Base-by-base conservation (phyloP, 345 rosid species). In the Anastatica hierochuntica region DNA sequence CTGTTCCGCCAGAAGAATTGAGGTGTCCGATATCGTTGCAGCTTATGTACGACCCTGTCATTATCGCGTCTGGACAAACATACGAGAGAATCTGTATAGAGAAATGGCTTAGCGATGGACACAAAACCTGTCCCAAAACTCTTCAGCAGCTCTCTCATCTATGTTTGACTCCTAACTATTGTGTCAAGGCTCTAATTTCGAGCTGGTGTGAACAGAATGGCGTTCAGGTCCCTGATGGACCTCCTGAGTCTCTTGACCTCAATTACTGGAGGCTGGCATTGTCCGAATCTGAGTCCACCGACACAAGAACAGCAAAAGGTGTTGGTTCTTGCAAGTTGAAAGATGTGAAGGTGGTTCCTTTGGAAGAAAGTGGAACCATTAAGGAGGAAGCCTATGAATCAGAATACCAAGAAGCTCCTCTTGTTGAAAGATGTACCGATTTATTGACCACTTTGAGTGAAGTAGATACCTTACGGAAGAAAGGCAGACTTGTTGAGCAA, bases 201-300 rank as follows among this genome's bases (percentile, higher is more conserved):
- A 85, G 94, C 69, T 92, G 97, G 98, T 88, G 98, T 26, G 98
- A 88, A 72, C 95, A 85, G 61, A 77, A 81, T 43, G 94, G 90
- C 19, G 75, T 83, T 74, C 76, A 83, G 4, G 56, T 77, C 23
- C 98, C 98, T 10, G 71, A 74, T 62, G 78, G 70, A 7, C 97
- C 98, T 8, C 97, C 95, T 0, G 97, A 85, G 39, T 81, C 95
- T 68, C 90, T 83, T 30, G 88, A 88, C 63, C 83, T 92, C 20
- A 88, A 92, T 59, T 84, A 92, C 56, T 92, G 92, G 89, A 81
- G 95, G 67, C 69, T 92, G 48, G 92, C 95, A 2, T 65, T 85
- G 47, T 83, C 86, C 19, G 85, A 77, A 43, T 73, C 77, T 0
- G 95, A 85, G 62, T 71, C 86, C 13, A 57, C 74, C 1, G 78